Evolutionary conservation across 2,329 filamentous ascomycete species (phyloP).

Genomic region (Helicocarpus griseus): DNA sequence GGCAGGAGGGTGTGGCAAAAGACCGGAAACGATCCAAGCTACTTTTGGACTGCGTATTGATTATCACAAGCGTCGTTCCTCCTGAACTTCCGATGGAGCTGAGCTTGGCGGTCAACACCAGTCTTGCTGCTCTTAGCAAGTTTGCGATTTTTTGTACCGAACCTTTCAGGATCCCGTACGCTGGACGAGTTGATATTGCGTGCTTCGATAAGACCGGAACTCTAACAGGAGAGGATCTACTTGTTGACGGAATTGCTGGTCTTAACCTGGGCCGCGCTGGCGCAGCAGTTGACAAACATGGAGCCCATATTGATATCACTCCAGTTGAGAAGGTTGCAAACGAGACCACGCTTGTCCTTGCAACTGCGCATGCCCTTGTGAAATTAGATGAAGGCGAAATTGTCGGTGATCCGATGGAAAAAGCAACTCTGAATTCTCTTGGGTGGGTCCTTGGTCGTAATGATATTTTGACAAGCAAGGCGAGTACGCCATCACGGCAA

Average conservation of each 20-base stretch:
- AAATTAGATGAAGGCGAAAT: slow-evolving; percentile 95
- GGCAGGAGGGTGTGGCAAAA: slow-evolving; percentile 88
- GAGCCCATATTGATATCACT: slow-evolving; percentile 70
- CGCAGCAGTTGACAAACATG: slow-evolving; percentile 62
- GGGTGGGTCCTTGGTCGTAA: slow-evolving; percentile 90
- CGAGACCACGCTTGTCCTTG: slow-evolving; percentile 84
- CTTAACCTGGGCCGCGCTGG: slow-evolving; percentile 62
- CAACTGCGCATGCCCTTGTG: slow-evolving; percentile 89
- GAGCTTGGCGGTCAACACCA: slow-evolving; percentile 94
- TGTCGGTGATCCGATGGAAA: slow-evolving; percentile 98
- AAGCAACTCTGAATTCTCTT: slow-evolving; percentile 79
- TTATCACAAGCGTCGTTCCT: slow-evolving; percentile 96
- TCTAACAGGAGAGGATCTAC: slow-evolving; percentile 87
- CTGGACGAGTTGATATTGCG: slow-evolving; percentile 86
- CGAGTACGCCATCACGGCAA: slow-evolving; percentile 29
- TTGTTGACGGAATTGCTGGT: slow-evolving; percentile 93
- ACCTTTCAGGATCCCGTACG: slow-evolving; percentile 94
- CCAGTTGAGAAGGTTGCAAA: slow-evolving; percentile 60
- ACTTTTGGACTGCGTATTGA: slow-evolving; percentile 91
- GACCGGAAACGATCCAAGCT: slow-evolving; percentile 97
- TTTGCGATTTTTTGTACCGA: slow-evolving; percentile 98
- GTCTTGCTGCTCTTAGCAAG: slow-evolving; percentile 85
- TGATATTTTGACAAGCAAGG: slow-evolving; percentile 67
- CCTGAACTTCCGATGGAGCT: slow-evolving; percentile 98
- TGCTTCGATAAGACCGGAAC: slow-evolving; percentile 99